Conservation (phyloP, 495 filamentous ascomycete genomes). For the Cudoniella acicularis region DNA sequence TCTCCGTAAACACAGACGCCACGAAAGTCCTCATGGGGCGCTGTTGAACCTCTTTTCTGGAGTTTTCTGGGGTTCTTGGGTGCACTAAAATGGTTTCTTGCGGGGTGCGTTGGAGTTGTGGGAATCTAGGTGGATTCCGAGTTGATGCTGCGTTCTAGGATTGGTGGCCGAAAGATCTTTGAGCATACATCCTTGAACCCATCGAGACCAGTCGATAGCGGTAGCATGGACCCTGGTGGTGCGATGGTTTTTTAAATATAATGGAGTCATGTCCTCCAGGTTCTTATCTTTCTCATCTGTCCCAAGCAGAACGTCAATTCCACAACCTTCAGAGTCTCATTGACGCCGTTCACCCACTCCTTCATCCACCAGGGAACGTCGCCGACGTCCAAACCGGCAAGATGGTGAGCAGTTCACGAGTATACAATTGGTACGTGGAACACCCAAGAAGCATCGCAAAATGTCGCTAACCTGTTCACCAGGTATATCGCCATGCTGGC, state of each 20-base stretch:
- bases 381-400: not conserved
- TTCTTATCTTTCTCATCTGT: not conserved
- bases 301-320: not conserved
- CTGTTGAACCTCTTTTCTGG: not conserved
- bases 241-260: not conserved
- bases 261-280: not conserved
- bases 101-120: not conserved
- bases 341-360: not conserved
- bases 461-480: not conserved
- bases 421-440: not conserved
- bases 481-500: constrained; percentile 60
- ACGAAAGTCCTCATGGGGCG: not conserved
- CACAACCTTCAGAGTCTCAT: not conserved
- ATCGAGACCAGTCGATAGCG: not conserved
- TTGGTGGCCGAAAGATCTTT: not conserved
- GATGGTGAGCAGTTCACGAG: not conserved
- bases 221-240: not conserved
- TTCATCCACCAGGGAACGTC: not conserved
- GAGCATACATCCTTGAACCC: not conserved
- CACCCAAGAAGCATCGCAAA: not conserved
- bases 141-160: not conserved
- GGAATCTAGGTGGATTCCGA: not conserved
- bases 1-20: not conserved
- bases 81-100: not conserved
- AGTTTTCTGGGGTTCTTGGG: not conserved